Evolutionary conservation across 2,329 filamentous ascomycete species (phyloP).

Genomic region (Sordariomycetes sp.): DNA sequence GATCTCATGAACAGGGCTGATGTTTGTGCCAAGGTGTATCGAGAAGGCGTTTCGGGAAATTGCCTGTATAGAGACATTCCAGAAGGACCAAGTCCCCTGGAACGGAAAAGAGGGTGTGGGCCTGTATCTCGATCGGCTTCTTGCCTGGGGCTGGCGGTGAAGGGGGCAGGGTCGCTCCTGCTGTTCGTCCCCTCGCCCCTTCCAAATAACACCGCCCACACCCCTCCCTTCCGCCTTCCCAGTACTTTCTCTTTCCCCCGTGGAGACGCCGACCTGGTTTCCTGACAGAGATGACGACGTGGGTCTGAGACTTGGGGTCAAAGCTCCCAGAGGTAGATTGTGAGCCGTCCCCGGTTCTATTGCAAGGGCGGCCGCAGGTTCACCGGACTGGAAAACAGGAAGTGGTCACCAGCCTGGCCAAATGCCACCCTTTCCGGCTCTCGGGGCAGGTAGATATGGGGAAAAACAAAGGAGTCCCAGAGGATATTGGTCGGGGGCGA

Average conservation of each 20-base stretch:
- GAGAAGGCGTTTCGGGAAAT: neutral
- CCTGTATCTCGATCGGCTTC: slow-evolving; percentile 2
- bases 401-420: neutral
- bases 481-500: neutral
- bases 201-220: neutral
- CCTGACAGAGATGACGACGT: slow-evolving; percentile 1
- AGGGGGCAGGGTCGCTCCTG: neutral
- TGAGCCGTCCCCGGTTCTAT: neutral
- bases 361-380: slow-evolving; percentile 2
- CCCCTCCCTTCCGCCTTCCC: neutral
- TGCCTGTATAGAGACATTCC: neutral
- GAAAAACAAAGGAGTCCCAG: neutral
- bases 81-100: neutral
- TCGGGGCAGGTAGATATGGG: neutral
- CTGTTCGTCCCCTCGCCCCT: neutral
- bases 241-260: neutral
- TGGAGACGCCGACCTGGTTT: neutral
- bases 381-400: neutral
- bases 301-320: neutral
- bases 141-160: slow-evolving; percentile 3
- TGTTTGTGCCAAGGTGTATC: neutral
- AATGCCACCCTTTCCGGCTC: neutral
- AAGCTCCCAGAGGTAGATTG: neutral
- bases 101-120: neutral
- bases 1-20: neutral